Evolutionary conservation across 345 rosid genomes (phyloP), one percentile per base, ranked within the genome.

Genomic region (Hibiscus syriacus): DNA sequence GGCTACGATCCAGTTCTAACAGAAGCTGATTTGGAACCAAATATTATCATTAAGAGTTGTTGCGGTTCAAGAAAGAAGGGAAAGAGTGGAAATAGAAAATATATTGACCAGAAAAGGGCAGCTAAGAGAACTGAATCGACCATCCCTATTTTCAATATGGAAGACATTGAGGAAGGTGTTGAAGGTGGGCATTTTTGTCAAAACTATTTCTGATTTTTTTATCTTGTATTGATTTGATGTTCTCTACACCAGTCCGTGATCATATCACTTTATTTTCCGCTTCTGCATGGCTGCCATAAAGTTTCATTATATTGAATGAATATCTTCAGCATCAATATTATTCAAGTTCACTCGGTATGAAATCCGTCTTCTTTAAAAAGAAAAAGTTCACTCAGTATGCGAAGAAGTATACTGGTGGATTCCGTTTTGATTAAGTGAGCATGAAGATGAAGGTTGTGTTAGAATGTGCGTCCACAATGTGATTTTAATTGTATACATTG

Each of bases 1-100:
- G 99, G 99, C 50, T 95, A 95, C 74, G 99, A 95, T 76, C 99
- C 99, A 53, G 89, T 95, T 71, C 84, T 95, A 79, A 85, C 99
- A 0, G 98, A 92, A 72, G 99, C 85, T 72, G 99, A 95, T 79
- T 72, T 95, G 74, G 90, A 89, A 66, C 99, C 99, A 66, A 95
- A 92, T 72, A 86, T 95, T 34, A 86, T 95, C 68, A 84, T 95
- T 52, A 95, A 90, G 84, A 90, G 98, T 79, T 95, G 99, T 76
- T 95, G 96, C 56, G 98, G 99, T 67, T 79, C 98, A 66, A 85
- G 98, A 70, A 95, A 92, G 89, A 95, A 92, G 79, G 89, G 87
- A 52, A 91, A 80, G 78, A 72, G 66, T 62, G 78, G 83, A 68
- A 83, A 83, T 74, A 94, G 88, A 78, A 89, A 87, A 80, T 87